Base-by-base conservation (phyloP, 768 basidiomycete species). In the Hortiboletus flavorubellus region DNA sequence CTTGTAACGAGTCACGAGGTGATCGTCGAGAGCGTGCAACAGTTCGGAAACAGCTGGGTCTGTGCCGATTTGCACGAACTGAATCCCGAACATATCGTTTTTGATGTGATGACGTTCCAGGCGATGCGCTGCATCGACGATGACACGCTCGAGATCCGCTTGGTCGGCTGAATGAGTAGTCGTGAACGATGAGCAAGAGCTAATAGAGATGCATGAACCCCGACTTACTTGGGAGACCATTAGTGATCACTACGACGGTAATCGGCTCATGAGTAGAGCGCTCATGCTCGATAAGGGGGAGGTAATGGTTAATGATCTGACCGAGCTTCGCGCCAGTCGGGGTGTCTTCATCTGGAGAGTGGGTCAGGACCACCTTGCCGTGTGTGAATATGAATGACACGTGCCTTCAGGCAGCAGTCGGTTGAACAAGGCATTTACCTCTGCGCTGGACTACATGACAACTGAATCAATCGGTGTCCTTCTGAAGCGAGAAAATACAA, bases 61-160 rank as follows among this genome's bases (percentile, higher is more conserved):
- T 3, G 70, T 66, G 0, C 79, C 79, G 23, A 80, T 75, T 58
- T 80, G 79, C 35, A 81, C 67, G 38, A 81, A 76, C 40, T 77
- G 75, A 30, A 80, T 68, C 12, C 78, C 75, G 7, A 80, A 68
- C 65, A 75, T 74, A n/a, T 70, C 66, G 2, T 70, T 60, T 23
- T 66, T 74, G 49, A 69, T 66, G 5, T 62, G 62, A 1, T 64
- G 68, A 37, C 64, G 64, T 46, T 79, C 77, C n/a, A 78, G 72
- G 26, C 75, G 66, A 30, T 69, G 69, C 3, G 77, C 77, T n/a
- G 70, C 64, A 6, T 68, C 64, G 12, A 77, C 69, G 12, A 78
- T 68, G 2, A 70, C 68, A 8, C 53, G 56, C 46, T 66, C 61
- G 8, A 71, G 59, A 1, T 67, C 63, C 9, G 42, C 52, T 23